Evolutionary conservation across 108 stramenopile species (phyloP).

Genomic region (Schizochytrium sp.): DNA sequence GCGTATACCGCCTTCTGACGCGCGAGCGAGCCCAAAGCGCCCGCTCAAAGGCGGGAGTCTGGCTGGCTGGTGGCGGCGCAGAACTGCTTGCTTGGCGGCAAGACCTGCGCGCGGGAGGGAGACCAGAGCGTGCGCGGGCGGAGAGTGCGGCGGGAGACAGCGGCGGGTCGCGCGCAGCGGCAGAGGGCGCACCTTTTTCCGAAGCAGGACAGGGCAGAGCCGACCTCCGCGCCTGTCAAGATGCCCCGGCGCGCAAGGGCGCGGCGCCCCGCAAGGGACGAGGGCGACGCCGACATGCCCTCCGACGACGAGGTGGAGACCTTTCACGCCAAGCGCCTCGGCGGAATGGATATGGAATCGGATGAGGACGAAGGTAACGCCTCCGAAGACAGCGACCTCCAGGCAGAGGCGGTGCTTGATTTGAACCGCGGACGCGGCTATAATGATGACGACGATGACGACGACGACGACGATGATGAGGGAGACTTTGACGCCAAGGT

Average conservation of each 20-base stretch:
- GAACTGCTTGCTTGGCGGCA: too few relatives aligned
- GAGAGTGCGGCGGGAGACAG: too few relatives aligned
- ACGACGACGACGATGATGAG: conserved; percentile 37
- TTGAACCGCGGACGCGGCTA: conserved; percentile 21
- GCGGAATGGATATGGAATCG: neutral
- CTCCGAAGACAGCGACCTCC: conserved; percentile 35
- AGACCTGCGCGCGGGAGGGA: too few relatives aligned
- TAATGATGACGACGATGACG: conserved; percentile 33
- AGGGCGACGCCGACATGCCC: neutral
- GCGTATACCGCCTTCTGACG: neutral
- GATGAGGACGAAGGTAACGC: neutral
- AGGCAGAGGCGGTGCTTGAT: conserved; percentile 37
- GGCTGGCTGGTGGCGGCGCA: too few relatives aligned
- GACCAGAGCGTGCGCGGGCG: too few relatives aligned
- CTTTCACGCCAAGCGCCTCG: neutral
- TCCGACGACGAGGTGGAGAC: neutral
- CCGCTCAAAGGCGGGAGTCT: neutral
- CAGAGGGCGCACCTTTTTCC: too few relatives aligned
- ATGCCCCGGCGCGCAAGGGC: neutral
- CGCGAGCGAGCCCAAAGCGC: neutral
- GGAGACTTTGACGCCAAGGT: conserved; percentile 21
- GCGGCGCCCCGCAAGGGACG: neutral
- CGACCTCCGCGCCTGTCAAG: neutral
- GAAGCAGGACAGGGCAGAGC: too few relatives aligned
- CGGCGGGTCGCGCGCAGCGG: too few relatives aligned